Conservation (phyloP, 176 grass and related monocot species). For the Oryza coarctata region DNA sequence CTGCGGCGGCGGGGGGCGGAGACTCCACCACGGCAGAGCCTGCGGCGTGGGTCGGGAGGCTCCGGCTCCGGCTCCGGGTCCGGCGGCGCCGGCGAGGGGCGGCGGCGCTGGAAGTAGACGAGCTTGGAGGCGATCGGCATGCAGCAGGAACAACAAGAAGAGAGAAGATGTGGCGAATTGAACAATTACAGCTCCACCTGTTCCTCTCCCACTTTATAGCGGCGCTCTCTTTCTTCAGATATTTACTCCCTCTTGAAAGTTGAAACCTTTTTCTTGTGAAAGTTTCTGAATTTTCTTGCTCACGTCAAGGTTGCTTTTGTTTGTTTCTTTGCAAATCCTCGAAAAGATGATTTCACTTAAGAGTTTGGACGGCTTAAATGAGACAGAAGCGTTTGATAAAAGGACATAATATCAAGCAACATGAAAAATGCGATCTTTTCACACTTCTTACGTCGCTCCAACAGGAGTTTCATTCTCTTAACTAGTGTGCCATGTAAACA, state of each 20-base stretch:
- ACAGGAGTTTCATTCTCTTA: too few species aligned
- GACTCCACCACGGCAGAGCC: neutral
- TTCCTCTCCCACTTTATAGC: neutral
- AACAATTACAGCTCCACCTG: constrained; percentile 12
- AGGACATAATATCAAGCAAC: neutral
- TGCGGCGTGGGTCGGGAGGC: neutral
- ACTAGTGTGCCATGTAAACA: too few species aligned
- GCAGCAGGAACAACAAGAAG: neutral
- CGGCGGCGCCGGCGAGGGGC: constrained; percentile 33
- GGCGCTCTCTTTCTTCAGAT: neutral
- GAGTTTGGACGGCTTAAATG: neutral
- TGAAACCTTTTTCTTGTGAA: neutral
- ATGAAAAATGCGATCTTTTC: neutral
- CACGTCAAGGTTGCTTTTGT: neutral
- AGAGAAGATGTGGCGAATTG: constrained; percentile 26
- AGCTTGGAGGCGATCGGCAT: constrained; percentile 65
- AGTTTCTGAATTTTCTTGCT: neutral
- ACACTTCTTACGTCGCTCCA: too few species aligned
- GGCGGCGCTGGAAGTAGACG: constrained; percentile 59
- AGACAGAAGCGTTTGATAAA: neutral
- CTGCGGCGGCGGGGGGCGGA: neutral
- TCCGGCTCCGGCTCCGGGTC: constrained; percentile 26
- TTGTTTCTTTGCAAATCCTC: neutral
- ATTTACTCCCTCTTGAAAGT: neutral
- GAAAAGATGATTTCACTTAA: neutral